phyloP scores from a whole-genome alignment of 495 filamentous ascomycete species.

The Lasiosphaeriaceae sp. region DNA sequence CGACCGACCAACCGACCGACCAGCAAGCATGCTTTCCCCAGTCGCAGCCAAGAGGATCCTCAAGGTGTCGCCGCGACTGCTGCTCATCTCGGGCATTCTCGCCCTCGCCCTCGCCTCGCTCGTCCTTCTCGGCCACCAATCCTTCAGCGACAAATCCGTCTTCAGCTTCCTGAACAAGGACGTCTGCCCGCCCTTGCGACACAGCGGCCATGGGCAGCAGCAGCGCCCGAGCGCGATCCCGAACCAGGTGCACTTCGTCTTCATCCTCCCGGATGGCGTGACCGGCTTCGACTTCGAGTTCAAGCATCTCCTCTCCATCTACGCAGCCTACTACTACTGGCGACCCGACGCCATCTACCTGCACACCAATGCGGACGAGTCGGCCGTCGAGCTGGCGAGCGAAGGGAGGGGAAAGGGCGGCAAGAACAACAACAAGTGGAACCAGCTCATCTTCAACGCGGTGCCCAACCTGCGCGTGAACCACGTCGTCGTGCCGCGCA shows the following conservation, averaged over 20 bases:
- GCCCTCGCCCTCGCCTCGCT: not conserved
- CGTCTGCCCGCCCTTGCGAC: not conserved
- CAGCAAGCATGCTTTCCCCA: no score
- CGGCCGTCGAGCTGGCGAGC: constrained; percentile 36
- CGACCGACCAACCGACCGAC: no score
- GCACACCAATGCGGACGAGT: constrained; percentile 43
- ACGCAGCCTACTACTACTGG: constrained; percentile 7
- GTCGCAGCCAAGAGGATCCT: no score
- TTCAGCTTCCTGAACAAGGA: not conserved
- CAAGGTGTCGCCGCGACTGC: not conserved
- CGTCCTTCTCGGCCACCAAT: not conserved
- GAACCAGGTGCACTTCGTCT: constrained; percentile 19
- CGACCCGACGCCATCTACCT: constrained; percentile 23
- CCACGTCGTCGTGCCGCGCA: constrained; percentile 2
- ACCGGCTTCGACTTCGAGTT: constrained; percentile 18
- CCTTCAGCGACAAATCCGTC: not conserved
- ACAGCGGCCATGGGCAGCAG: not conserved
- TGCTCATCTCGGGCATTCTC: not conserved
- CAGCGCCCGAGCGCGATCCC: constrained; percentile 6
- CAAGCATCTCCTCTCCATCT: constrained; percentile 21
- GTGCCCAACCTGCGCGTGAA: constrained; percentile 8
- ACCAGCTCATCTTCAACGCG: constrained; percentile 8
- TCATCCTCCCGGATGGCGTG: constrained; percentile 9
- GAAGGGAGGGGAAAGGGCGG: constrained; percentile 31
- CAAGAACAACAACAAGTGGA: constrained; percentile 24